Evolutionary conservation across 345 rosid species (phyloP).

Genomic region (Populus tremula): DNA sequence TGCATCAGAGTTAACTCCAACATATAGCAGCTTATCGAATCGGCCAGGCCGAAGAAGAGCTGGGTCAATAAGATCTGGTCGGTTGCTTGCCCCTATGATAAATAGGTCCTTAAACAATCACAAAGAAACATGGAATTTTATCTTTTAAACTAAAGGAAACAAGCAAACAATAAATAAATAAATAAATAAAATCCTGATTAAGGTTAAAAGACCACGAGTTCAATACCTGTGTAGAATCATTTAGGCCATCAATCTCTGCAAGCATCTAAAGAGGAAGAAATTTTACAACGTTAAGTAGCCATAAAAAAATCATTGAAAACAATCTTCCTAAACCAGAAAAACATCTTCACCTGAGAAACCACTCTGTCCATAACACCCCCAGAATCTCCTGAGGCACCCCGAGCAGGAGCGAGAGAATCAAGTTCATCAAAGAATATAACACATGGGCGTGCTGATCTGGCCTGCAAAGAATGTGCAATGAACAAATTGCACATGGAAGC

Average conservation of each 20-base stretch:
- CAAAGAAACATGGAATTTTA: not conserved
- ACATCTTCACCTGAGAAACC: conserved; percentile 75
- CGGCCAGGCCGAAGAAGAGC: conserved; percentile 98
- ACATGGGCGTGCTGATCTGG: conserved; percentile 93
- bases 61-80: conserved; percentile 94
- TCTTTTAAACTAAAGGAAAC: conserved; percentile 8
- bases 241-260: conserved; percentile 95
- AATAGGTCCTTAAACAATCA: conserved; percentile 60
- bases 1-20: conserved; percentile 88
- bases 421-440: conserved; percentile 98
- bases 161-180: not conserved
- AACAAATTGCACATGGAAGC: not conserved
- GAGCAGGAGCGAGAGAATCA: conserved; percentile 98
- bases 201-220: not conserved
- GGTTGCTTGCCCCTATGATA: conserved; percentile 95
- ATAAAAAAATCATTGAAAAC: not conserved
- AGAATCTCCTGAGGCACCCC: conserved; percentile 97
- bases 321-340: conserved; percentile 2
- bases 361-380: conserved; percentile 99
- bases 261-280: conserved; percentile 60
- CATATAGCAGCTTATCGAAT: conserved; percentile 87
- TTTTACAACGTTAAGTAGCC: conserved; percentile 8
- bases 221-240: conserved; percentile 73
- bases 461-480: conserved; percentile 45
- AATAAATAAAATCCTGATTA: too few species aligned